Evolutionary conservation across 2,329 filamentous ascomycete genomes (phyloP).

Genomic region (Didymosphaeria variabile): DNA sequence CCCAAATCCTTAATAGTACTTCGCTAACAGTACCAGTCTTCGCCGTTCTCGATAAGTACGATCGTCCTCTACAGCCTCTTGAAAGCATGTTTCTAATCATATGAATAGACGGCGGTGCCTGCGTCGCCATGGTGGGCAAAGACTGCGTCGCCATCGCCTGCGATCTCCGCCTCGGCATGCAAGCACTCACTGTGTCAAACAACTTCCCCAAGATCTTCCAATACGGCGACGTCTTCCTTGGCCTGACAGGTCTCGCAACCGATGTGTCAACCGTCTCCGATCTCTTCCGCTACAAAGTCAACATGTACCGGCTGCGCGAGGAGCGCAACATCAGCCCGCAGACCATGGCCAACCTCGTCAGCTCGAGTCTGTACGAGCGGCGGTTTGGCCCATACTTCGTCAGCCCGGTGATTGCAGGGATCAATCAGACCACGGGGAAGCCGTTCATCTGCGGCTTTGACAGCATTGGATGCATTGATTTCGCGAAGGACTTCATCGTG

Average conservation of each 20-base stretch:
- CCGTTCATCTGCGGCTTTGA: constrained; percentile 99
- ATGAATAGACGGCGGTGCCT: constrained; percentile 83
- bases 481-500: constrained; percentile 99
- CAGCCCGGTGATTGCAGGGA: constrained; percentile 89
- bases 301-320: constrained; percentile 99
- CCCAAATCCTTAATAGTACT: constrained; percentile 16
- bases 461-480: constrained; percentile 99
- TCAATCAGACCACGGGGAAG: constrained; percentile 92
- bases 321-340: constrained; percentile 94
- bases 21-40: constrained; percentile 68
- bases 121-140: constrained; percentile 98
- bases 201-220: constrained; percentile 99
- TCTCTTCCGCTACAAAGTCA: constrained; percentile 99
- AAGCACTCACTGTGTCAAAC: constrained; percentile 97
- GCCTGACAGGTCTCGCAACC: constrained; percentile 93
- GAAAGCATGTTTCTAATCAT: constrained; percentile 20
- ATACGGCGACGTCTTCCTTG: constrained; percentile 94
- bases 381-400: constrained; percentile 98
- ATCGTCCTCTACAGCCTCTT: constrained; percentile 18
- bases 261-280: constrained; percentile 95
- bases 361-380: constrained; percentile 84
- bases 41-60: constrained; percentile 94
- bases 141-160: constrained; percentile 99
- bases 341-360: constrained; percentile 97
- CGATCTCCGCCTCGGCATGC: constrained; percentile 95